A percentile compares a stretch with the other conserved stretches of the same genome.
Evolutionary conservation across 139 green algal species (phyloP).

Genomic region (Deuterostichococcus epilithicus): DNA sequence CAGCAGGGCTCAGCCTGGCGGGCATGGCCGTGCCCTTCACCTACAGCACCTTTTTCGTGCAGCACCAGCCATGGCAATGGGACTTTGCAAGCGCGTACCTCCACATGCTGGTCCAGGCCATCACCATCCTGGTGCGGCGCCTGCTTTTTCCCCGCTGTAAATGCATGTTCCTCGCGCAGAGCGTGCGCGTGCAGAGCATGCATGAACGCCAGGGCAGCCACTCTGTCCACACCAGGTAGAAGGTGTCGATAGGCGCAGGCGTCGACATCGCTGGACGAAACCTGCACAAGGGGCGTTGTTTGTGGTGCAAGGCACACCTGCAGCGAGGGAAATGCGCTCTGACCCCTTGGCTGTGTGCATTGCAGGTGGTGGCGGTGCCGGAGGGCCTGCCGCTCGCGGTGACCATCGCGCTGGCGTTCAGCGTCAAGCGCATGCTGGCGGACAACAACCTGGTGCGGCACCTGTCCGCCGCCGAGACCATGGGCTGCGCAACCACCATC

Average conservation of each 20-base stretch:
- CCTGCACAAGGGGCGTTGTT: too few relatives aligned
- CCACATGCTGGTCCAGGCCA: slow-evolving; percentile 66
- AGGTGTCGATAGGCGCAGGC: too few relatives aligned
- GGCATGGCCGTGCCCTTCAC: slow-evolving; percentile 35
- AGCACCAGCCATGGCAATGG: slow-evolving; percentile 37
- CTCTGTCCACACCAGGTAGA: too few relatives aligned
- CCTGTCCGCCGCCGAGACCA: slow-evolving; percentile 86
- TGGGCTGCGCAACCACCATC: slow-evolving; percentile 80
- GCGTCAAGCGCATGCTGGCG: slow-evolving; percentile 62
- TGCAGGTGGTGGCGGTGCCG: slow-evolving; percentile 79
- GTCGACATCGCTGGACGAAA: too few relatives aligned
- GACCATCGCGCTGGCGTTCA: slow-evolving; percentile 82
- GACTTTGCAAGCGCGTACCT: slow-evolving; percentile 62
- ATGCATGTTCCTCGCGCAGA: too few relatives aligned
- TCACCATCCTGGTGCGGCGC: slow-evolving; percentile 71
- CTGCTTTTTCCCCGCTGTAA: too few relatives aligned
- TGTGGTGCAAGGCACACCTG: too few relatives aligned
- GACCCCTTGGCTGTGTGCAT: too few relatives aligned
- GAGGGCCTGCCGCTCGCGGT: slow-evolving; percentile 87
- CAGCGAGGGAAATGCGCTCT: too few relatives aligned
- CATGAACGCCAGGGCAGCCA: too few relatives aligned
- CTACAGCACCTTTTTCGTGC: slow-evolving; percentile 41
- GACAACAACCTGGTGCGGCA: slow-evolving; percentile 72
- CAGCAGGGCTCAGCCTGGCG: slow-evolving; percentile 32
- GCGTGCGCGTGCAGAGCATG: too few relatives aligned